A percentile compares a stretch with the other conserved stretches of the same genome.
These are phyloP conservation scores for Hyparrhenia diplandra DNA, from an alignment of 176 grass and related monocot species.

Conservation along the genomic window DNA sequence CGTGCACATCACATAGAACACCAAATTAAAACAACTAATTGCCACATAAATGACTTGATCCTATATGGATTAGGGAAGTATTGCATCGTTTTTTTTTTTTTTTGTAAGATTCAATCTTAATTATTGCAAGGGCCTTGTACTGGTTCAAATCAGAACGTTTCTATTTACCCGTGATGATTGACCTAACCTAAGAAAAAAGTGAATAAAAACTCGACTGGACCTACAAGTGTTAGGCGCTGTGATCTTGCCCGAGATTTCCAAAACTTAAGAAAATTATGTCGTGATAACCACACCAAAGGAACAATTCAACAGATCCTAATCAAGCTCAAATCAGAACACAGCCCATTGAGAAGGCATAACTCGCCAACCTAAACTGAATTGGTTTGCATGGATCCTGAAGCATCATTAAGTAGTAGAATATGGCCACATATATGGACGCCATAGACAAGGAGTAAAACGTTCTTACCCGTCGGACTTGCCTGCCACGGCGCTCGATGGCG, in stretches of 20 bases:
- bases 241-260: not conserved
- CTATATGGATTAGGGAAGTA: not conserved
- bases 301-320: not conserved
- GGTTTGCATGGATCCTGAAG: not conserved
- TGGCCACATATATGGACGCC: not conserved
- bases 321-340: not conserved
- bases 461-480: constrained; percentile 42
- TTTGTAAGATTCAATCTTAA: not conserved
- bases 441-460: not conserved
- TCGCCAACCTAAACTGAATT: not conserved
- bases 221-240: no score
- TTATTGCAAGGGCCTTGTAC: not conserved
- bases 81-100: no score
- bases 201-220: not conserved
- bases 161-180: not conserved
- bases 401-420: not conserved
- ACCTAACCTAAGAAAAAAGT: not conserved
- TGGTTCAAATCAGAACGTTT: no score
- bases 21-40: not conserved
- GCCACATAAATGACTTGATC: not conserved
- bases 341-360: not conserved
- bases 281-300: not conserved
- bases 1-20: not conserved
- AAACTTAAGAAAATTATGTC: not conserved
- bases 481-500: not conserved